Conservation (phyloP, 352 stramenopile genomes). For the Phytopythium cucurbitacearum region DNA sequence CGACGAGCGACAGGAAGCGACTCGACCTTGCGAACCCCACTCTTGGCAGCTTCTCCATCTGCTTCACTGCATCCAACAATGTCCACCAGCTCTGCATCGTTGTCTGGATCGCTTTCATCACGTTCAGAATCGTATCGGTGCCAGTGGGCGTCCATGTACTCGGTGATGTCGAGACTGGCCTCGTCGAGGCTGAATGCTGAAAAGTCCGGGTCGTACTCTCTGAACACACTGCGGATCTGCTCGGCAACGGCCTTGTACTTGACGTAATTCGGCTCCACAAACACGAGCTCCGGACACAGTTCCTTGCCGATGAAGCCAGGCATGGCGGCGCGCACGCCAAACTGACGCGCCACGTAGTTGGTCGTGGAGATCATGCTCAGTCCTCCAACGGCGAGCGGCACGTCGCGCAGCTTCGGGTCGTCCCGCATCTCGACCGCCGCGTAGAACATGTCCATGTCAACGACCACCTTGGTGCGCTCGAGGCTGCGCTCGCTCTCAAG, state of each 20-base stretch:
- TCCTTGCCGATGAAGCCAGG: conserved; percentile 95
- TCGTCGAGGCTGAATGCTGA: conserved; percentile 92
- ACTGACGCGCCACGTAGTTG: conserved; percentile 94
- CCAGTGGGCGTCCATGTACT: conserved; percentile 77
- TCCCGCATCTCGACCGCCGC: conserved; percentile 95
- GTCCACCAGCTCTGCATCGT: no score
- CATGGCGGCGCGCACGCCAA: conserved; percentile 95
- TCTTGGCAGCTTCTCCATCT: neutral
- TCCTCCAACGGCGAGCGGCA: conserved; percentile 91
- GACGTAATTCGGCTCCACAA: conserved; percentile 87
- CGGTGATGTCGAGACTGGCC: conserved; percentile 92
- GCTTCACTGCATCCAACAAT: neutral
- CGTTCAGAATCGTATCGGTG: conserved; percentile 17
- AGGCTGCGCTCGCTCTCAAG: conserved; percentile 56
- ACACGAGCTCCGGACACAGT: conserved; percentile 92
- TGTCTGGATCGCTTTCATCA: neutral
- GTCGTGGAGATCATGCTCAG: conserved; percentile 94
- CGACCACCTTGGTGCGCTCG: conserved; percentile 81
- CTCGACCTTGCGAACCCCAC: conserved; percentile 4
- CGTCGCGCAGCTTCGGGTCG: conserved; percentile 78
- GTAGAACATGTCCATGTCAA: conserved; percentile 98
- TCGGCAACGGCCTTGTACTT: conserved; percentile 87
- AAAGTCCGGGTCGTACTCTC: conserved; percentile 93
- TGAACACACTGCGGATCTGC: conserved; percentile 82
- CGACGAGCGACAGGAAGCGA: conserved; percentile 10